Conservation (phyloP, 495 filamentous ascomycete genomes). For the Symbiotaphrina buchneri region DNA sequence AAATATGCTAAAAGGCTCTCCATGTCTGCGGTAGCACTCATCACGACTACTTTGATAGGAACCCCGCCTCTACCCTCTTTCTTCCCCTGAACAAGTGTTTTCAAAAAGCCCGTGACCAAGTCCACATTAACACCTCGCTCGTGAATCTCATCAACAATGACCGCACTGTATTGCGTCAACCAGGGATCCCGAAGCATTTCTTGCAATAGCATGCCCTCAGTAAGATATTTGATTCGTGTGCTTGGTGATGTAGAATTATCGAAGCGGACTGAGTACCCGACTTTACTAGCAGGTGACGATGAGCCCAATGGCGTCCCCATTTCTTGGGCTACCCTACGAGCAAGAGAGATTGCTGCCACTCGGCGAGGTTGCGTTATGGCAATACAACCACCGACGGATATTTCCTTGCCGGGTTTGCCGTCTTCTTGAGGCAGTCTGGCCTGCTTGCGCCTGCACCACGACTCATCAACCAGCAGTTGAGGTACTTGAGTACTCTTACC, state of each 20-base stretch:
- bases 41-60: slow-evolving; percentile 72
- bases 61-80: slow-evolving; percentile 37
- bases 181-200: slow-evolving; percentile 77
- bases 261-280: slow-evolving; percentile 89
- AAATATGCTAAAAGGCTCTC: slow-evolving; percentile 61
- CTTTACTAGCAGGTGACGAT: slow-evolving; percentile 39
- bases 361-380: slow-evolving; percentile 88
- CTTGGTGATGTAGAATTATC: slow-evolving; percentile 57
- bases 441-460: slow-evolving; percentile 46
- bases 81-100: slow-evolving; percentile 38
- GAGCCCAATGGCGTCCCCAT: slow-evolving; percentile 63
- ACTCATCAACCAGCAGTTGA: slow-evolving; percentile 62
- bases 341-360: slow-evolving; percentile 86
- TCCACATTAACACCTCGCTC: slow-evolving; percentile 95
- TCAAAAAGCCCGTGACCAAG: slow-evolving; percentile 68
- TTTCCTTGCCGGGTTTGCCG: slow-evolving; percentile 17
- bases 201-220: slow-evolving; percentile 90
- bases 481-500: slow-evolving; percentile 96
- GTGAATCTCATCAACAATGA: slow-evolving; percentile 93
- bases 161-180: slow-evolving; percentile 63
- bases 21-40: slow-evolving; percentile 91
- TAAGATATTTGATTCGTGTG: slow-evolving; percentile 77
- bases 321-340: slow-evolving; percentile 71
- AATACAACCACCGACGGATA: slow-evolving; percentile 60
- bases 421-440: slow-evolving; percentile 20